Evolutionary conservation across 164 flowering plant species (phyloP), one percentile per base, ranked within the genome.

Genomic region (Chloranthus sessilifolius): DNA sequence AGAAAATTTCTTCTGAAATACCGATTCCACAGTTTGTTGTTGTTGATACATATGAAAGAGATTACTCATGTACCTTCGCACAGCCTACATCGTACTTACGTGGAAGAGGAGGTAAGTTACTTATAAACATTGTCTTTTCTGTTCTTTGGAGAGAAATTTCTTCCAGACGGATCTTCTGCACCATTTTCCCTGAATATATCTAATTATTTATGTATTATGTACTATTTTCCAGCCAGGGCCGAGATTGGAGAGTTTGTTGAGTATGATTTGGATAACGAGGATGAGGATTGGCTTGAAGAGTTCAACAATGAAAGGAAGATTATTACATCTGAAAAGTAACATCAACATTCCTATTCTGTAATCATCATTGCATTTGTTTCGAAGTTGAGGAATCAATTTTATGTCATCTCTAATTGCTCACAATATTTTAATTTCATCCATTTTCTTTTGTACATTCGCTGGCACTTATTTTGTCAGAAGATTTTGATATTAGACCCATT

Each of bases 241-340:
- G 99, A 94, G 74, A 68, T 89, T 56, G 99, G 96, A 50, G 99
- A 89, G 43, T 89, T 89, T 72, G 75, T 89, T 52, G 99, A 94
- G 82, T 94, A 94, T 76, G 99, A 94, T 65, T 64, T 89, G 58
- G 97, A 94, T 70, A 87, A 83, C 44, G 97, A 89, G 71, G 99
- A 94, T 51, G 97, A 94, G 56, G 99, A 94, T 60, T 89, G 99
- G 99, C 82, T 89, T 59, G 46, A 70, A 40, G 87, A 84, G 47
- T 73, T 77, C 60, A 82, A 89, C 69, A 67, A 62, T 45, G 95
- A 81, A 56, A 63, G 70, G 60, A 78, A 70, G 67, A 68, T 60
- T 50, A 79, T 94, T 41, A 4, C 69, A 20, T 70, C 92, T 36
- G 99, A 94, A 62, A 84, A 70, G 96, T 85, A 79, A 74, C 14